phyloP scores from a whole-genome alignment of 805 yeast species.

The Saturnispora diversa region DNA sequence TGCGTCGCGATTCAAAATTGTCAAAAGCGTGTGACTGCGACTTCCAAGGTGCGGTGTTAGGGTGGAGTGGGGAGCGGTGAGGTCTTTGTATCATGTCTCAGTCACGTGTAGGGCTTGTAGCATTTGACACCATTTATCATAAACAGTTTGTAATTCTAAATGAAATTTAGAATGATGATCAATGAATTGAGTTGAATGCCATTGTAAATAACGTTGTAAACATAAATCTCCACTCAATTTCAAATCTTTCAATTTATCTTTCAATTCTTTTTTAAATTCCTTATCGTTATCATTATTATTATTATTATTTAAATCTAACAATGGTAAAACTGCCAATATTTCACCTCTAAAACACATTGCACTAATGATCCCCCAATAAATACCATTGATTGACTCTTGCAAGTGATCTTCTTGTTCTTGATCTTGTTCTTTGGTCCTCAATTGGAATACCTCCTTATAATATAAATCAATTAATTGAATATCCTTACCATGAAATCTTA shows the following conservation, averaged over 20 bases:
- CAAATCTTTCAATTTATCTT: neutral
- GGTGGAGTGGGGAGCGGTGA: too few relatives aligned
- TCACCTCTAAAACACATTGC: slow-evolving; percentile 3
- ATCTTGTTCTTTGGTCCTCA: slow-evolving; percentile 11
- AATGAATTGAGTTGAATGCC: neutral
- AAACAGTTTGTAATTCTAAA: neutral
- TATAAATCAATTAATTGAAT: slow-evolving; percentile 35
- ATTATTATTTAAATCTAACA: neutral
- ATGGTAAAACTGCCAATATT: neutral
- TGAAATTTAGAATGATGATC: neutral
- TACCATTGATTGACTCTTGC: too few relatives aligned
- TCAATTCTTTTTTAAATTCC: neutral
- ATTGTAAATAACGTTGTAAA: neutral
- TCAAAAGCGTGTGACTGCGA: neutral
- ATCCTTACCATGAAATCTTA: slow-evolving; percentile 36
- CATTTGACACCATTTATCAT: slow-evolving; percentile 3
- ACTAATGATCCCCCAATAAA: slow-evolving; percentile 3
- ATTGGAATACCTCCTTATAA: slow-evolving; percentile 34
- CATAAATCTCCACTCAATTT: neutral
- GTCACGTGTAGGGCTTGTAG: neutral
- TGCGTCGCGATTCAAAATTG: too few relatives aligned
- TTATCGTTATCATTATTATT: neutral
- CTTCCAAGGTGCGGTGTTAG: neutral
- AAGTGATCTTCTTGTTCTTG: too few relatives aligned
- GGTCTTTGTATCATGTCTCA: too few relatives aligned